Evolutionary conservation across 2,329 filamentous ascomycete genomes (phyloP).

Genomic region (Zymoseptoria passerinii): DNA sequence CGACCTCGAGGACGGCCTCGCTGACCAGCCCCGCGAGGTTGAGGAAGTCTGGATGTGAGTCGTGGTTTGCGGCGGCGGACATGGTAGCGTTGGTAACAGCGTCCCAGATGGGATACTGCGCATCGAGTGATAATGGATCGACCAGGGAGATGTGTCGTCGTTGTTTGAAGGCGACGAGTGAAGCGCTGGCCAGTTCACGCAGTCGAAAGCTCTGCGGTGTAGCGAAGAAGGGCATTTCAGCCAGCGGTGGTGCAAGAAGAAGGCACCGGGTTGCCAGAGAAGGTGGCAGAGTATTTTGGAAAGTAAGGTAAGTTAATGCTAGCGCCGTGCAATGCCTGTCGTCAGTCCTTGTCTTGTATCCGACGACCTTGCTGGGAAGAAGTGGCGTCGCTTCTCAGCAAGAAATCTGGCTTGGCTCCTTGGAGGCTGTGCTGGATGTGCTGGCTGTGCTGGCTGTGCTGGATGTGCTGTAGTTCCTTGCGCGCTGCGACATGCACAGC

Average conservation of each 20-base stretch:
- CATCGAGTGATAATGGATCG: slow-evolving; percentile 21
- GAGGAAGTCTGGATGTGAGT: slow-evolving; percentile 51
- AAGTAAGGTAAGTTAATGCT: background rate
- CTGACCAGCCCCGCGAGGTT: slow-evolving; percentile 78
- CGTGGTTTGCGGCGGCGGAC: slow-evolving; percentile 16
- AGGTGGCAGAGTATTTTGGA: background rate
- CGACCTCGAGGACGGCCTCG: slow-evolving; percentile 87
- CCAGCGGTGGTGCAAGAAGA: slow-evolving; percentile 2
- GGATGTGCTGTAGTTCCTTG: background rate
- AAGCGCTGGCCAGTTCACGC: slow-evolving; percentile 21
- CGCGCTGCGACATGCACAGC: background rate
- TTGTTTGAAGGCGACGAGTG: slow-evolving; percentile 35
- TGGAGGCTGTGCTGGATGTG: too few relatives aligned
- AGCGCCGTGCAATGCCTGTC: background rate
- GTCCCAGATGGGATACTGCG: slow-evolving; percentile 22
- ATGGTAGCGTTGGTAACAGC: slow-evolving; percentile 27
- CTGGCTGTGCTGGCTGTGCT: background rate
- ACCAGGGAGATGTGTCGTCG: slow-evolving; percentile 23
- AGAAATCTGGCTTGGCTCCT: background rate
- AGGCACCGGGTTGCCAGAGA: background rate
- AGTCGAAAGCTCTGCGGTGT: slow-evolving; percentile 40
- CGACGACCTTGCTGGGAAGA: background rate
- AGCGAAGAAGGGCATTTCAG: slow-evolving; percentile 38
- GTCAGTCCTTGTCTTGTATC: background rate
- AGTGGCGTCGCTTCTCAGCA: background rate